A percentile compares a stretch with the other conserved stretches of the same genome.
Evolutionary conservation across 179 eudicot species (phyloP).

Genomic region (Carnegiea gigantea): DNA sequence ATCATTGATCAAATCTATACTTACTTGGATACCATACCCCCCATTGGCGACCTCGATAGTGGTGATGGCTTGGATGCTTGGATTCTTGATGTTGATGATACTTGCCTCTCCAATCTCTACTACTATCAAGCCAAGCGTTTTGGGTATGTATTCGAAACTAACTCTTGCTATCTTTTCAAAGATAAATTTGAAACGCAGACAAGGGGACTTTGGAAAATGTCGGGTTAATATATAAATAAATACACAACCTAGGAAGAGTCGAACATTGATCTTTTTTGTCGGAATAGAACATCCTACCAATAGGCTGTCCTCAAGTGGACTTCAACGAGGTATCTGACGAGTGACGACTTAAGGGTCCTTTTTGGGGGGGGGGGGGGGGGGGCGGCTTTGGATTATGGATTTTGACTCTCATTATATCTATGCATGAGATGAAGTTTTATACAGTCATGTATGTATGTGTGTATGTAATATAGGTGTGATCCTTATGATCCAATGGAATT

Average conservation of each 20-base stretch:
- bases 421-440: background rate
- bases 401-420: background rate
- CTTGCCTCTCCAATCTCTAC: constrained; percentile 70
- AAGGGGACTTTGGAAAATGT: no score
- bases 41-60: constrained; percentile 9
- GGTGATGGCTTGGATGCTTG: constrained; percentile 67
- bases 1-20: constrained; percentile 41
- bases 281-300: no score
- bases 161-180: background rate
- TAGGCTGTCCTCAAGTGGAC: no score
- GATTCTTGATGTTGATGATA: constrained; percentile 80
- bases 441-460: background rate
- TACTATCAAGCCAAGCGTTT: constrained; percentile 59
- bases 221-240: no score
- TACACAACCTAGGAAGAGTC: no score
- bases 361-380: no score
- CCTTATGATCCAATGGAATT: constrained; percentile 75
- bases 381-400: background rate
- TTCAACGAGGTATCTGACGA: no score
- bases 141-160: constrained; percentile 40
- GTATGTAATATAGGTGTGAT: constrained; percentile 47
- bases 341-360: no score
- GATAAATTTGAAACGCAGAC: no score
- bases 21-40: constrained; percentile 40
- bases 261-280: no score